These are phyloP conservation scores for Globisporangium middletonii DNA, from an alignment of 352 stramenopile genomes.

Conservation along the genomic window DNA sequence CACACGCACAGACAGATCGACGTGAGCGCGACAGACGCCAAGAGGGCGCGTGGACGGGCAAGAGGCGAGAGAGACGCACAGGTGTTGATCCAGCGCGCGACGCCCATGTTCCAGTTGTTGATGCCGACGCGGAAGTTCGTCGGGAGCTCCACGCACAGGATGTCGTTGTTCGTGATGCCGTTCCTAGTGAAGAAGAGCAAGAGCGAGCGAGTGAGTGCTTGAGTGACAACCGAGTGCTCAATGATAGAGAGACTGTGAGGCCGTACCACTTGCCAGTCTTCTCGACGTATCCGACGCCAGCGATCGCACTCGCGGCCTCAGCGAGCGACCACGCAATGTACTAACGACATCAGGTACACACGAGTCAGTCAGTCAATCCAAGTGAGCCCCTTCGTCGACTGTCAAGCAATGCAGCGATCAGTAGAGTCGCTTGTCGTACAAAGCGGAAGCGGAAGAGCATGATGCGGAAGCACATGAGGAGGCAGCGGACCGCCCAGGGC, in stretches of 20 bases:
- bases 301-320: slow-evolving; percentile 62
- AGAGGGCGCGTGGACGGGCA: neutral
- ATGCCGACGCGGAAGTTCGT: slow-evolving; percentile 82
- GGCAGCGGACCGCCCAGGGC: slow-evolving; percentile 51
- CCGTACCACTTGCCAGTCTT: slow-evolving; percentile 69
- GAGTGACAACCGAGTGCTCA: neutral
- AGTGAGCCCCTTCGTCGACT: slow-evolving; percentile 1
- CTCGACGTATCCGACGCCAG: slow-evolving; percentile 74
- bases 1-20: neutral
- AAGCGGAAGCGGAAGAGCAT: slow-evolving; percentile 84
- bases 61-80: slow-evolving; percentile 27
- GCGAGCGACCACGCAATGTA: slow-evolving; percentile 86
- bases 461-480: slow-evolving; percentile 67
- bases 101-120: slow-evolving; percentile 88
- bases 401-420: too few species aligned
- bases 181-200: slow-evolving; percentile 29
- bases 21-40: too few species aligned
- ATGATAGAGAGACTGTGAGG: neutral
- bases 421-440: slow-evolving; percentile 23
- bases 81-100: slow-evolving; percentile 83
- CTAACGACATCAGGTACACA: slow-evolving; percentile 16
- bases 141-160: slow-evolving; percentile 81
- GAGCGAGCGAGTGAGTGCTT: too few species aligned
- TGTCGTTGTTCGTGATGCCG: slow-evolving; percentile 83
- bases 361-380: neutral